Base-by-base conservation (phyloP, 2,329 filamentous ascomycete genomes). In the Gliomastix tumulicola region DNA sequence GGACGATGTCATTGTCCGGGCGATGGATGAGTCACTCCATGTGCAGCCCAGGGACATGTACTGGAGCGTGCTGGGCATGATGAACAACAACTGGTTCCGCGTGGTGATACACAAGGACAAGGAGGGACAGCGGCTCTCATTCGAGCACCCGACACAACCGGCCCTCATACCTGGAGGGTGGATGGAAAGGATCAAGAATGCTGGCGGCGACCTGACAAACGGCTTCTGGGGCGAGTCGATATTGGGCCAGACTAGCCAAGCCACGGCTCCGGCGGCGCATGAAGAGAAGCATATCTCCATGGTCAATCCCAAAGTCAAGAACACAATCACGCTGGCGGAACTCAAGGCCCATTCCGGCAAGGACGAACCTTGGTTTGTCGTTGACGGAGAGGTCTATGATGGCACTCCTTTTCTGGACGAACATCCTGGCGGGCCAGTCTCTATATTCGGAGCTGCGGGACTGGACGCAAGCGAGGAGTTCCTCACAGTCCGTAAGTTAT, bases 11-110 rank as follows among this genome's bases (percentile, higher is more conserved):
- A 71, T 94, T 51, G 79, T 94, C 6, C 74, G 89, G 31, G 83
- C 82, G 5, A 94, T 95, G 88, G 89, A 96, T 48, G 89, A 95
- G 45, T 76, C 74, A 86, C 42, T 89, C 96, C 50, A 92, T 95
- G 86, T 95, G 95, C 62, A 57, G 16, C 48, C 50, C 1, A 43
- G 35, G 2, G 53, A 59, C 22, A 31, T 38, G 15, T 42, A 37
- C 11, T 50, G 44, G 44, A n/a, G n/a, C 22, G 9, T 25, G 22
- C 22, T n/a, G 9, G 22, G 9, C 22, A 25, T 25, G 9, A 25
- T n/a, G 22, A 9, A 25, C 22, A 39, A 34, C 18, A 35, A n/a
- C n/a, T 96, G 89, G 89, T 96, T 84, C 57, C 74, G 89, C 6
- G 74, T 96, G 2, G 76, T 80, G 3, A 84, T 96, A 37, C 75